Evolutionary conservation across 2,329 filamentous ascomycete species (phyloP).

Genomic region (Stachybotrys chartarum): DNA sequence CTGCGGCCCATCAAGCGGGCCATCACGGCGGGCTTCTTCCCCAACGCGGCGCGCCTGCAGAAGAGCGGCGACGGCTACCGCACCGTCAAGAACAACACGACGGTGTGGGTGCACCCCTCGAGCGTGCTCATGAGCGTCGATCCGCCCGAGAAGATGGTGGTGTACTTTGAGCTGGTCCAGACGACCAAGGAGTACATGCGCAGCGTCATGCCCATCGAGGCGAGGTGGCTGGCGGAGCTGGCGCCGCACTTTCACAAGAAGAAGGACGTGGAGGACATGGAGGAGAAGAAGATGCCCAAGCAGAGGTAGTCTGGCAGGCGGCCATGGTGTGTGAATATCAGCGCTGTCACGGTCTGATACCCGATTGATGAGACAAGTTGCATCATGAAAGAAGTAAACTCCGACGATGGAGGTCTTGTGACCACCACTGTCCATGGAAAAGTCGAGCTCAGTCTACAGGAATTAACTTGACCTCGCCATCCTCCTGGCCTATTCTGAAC

Average conservation of each 20-base stretch:
- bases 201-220: conserved; percentile 75
- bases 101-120: conserved; percentile 86
- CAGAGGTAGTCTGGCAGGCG: conserved; percentile 4
- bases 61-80: conserved; percentile 81
- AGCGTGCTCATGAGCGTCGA: conserved; percentile 72
- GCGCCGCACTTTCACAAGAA: conserved; percentile 94
- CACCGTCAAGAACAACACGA: conserved; percentile 83
- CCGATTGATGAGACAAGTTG: too few relatives aligned
- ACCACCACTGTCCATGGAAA: too few relatives aligned
- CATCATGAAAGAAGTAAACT: too few relatives aligned
- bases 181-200: conserved; percentile 92
- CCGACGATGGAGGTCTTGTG: too few relatives aligned
- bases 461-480: neutral
- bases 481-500: conserved; percentile 3
- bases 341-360: too few relatives aligned
- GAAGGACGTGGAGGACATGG: conserved; percentile 77
- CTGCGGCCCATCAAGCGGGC: conserved; percentile 74
- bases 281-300: conserved; percentile 58
- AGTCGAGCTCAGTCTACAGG: neutral
- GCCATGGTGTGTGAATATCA: neutral
- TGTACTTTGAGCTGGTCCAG: conserved; percentile 78
- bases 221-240: conserved; percentile 79
- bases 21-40: conserved; percentile 88
- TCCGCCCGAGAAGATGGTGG: conserved; percentile 71
- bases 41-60: conserved; percentile 80